phyloP scores from a whole-genome alignment of 2,329 filamentous ascomycete species.

The Ampelomyces quisqualis region DNA sequence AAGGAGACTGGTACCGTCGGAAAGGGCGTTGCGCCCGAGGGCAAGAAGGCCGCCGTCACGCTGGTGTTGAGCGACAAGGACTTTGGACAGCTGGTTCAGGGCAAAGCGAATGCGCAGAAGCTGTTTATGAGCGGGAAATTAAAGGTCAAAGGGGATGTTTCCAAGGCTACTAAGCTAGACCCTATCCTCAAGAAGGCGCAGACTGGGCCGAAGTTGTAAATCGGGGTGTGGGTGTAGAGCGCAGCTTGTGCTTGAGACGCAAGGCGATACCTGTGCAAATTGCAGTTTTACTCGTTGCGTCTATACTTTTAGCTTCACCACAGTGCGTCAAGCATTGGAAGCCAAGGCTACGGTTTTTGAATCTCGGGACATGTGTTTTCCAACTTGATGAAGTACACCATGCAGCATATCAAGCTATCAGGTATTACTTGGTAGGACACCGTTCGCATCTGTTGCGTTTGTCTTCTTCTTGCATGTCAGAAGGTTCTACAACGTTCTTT shows the following conservation, averaged over 20 bases:
- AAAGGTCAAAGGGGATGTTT: constrained; percentile 96
- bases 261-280: too few species aligned
- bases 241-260: not conserved
- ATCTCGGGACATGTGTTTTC: too few species aligned
- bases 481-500: too few species aligned
- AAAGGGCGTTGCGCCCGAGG: constrained; percentile 66
- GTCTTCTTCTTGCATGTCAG: too few species aligned
- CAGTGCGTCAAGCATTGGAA: too few species aligned
- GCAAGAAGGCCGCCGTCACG: constrained; percentile 85
- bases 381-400: too few species aligned
- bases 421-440: too few species aligned
- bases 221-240: not conserved
- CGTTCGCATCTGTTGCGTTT: too few species aligned
- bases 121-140: constrained; percentile 98
- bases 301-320: too few species aligned
- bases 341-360: too few species aligned
- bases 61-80: constrained; percentile 80
- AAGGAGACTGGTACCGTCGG: constrained; percentile 84
- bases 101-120: constrained; percentile 91
- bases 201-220: constrained; percentile 41
- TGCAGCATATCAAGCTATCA: too few species aligned
- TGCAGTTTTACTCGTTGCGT: too few species aligned
- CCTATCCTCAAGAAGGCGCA: constrained; percentile 60
- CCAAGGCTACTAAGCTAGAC: constrained; percentile 95
- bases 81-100: constrained; percentile 77